phyloP scores from a whole-genome alignment of 139 green algal species.

The Chlorella ohadii region DNA sequence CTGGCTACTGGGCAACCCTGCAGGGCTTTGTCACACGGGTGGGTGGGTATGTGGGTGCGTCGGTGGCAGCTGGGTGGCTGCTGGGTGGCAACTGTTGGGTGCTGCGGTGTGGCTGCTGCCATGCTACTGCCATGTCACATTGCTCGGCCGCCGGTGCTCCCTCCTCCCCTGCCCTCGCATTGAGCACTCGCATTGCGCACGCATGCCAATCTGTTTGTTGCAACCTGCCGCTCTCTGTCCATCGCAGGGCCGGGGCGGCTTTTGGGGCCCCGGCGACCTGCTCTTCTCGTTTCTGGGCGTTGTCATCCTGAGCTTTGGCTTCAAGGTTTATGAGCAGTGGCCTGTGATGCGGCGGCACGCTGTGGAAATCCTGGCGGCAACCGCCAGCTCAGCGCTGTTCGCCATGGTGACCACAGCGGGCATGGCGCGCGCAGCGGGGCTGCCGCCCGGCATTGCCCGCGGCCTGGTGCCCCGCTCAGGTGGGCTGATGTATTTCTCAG shows the following conservation, averaged over 20 bases:
- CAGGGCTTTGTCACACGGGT: conserved; percentile 70
- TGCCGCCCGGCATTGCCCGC: conserved; percentile 66
- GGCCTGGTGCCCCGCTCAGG: conserved; percentile 76
- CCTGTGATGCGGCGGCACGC: conserved; percentile 81
- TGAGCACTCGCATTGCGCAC: too few relatives aligned
- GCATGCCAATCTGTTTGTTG: too few relatives aligned
- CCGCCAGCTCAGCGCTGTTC: conserved; percentile 72
- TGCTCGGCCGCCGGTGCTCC: too few relatives aligned
- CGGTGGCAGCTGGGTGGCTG: too few relatives aligned
- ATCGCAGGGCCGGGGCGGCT: background rate
- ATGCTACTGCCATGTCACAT: too few relatives aligned
- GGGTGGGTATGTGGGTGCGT: too few relatives aligned
- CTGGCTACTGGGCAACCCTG: conserved; percentile 56
- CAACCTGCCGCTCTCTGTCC: background rate
- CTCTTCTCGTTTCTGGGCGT: conserved; percentile 89
- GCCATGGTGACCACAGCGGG: conserved; percentile 82
- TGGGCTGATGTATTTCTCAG: background rate
- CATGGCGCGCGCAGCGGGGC: conserved; percentile 58
- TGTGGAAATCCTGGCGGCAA: conserved; percentile 83
- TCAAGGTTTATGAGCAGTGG: conserved; percentile 77
- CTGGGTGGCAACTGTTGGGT: too few relatives aligned
- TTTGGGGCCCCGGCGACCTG: conserved; percentile 71
- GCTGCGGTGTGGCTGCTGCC: too few relatives aligned
- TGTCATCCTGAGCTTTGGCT: conserved; percentile 91
- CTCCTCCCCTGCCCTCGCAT: too few relatives aligned